phyloP scores from a whole-genome alignment of 129 eudicot genomes.

The Chrysanthemum makinoi region DNA sequence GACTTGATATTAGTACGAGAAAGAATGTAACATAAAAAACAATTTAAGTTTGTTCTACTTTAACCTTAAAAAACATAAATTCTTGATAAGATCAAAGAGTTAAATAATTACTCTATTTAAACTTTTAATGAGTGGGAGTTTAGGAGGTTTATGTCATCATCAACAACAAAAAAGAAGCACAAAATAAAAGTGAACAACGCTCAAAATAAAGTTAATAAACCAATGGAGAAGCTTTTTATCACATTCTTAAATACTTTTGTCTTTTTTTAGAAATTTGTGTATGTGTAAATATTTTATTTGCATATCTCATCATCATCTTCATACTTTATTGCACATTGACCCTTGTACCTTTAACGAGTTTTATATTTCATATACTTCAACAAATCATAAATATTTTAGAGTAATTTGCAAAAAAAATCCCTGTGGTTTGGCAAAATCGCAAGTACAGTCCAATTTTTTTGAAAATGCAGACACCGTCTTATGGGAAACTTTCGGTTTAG shows the following conservation, averaged over 20 bases:
- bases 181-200: constrained; percentile 21
- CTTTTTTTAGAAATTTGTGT: constrained; percentile 26
- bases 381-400: neutral
- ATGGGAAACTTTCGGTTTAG: no score
- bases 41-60: neutral
- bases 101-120: constrained; percentile 11
- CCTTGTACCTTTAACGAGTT: constrained; percentile 5
- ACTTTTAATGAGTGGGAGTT: constrained; percentile 13
- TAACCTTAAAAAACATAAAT: constrained; percentile 13
- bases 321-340: constrained; percentile 10
- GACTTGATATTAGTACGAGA: neutral
- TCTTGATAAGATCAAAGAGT: constrained; percentile 17
- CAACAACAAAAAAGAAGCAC: constrained; percentile 22
- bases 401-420: no score
- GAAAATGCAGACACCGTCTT: no score
- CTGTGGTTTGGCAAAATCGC: no score
- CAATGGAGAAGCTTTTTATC: constrained; percentile 28
- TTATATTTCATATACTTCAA: neutral
- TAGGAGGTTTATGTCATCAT: constrained; percentile 23
- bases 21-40: neutral
- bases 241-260: constrained; percentile 32
- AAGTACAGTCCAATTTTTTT: no score
- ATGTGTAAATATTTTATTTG: constrained; percentile 1
- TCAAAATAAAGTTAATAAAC: constrained; percentile 17
- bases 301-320: constrained; percentile 2